Conservation (phyloP, 2,329 filamentous ascomycete species). For the Claviceps digitariae region DNA sequence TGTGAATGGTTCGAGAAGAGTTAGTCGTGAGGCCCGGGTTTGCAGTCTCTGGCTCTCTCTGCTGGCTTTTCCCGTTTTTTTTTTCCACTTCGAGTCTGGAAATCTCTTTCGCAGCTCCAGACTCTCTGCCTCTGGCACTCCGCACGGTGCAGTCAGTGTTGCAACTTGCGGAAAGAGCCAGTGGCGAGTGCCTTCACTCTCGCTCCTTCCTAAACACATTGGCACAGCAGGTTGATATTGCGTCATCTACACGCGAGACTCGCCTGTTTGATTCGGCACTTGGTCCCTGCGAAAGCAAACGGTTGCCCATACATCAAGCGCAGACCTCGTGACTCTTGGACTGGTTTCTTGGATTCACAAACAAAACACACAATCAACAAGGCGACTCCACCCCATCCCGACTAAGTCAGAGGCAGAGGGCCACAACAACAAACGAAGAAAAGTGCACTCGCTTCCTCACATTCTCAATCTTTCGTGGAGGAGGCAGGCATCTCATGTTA, state of each 20-base stretch:
- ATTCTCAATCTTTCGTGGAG: slow-evolving; percentile 1
- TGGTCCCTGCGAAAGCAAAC: not conserved
- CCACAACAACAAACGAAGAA: not conserved
- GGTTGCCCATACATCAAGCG: not conserved
- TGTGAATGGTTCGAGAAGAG: not conserved
- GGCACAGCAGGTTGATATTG: not conserved
- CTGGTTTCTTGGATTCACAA: slow-evolving; percentile 2
- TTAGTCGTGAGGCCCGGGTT: not conserved
- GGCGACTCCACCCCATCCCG: not conserved
- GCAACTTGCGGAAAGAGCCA: not conserved
- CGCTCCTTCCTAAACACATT: slow-evolving; percentile 1
- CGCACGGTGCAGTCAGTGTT: too few relatives aligned
- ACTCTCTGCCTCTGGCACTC: too few relatives aligned
- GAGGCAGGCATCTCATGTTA: not conserved
- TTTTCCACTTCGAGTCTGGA: not conserved
- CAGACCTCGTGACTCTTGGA: not conserved
- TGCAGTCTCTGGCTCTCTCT: not conserved
- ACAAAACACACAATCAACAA: not conserved
- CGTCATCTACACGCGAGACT: slow-evolving; percentile 3
- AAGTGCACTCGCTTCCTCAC: not conserved
- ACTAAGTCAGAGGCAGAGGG: not conserved
- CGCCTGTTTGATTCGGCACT: slow-evolving; percentile 1
- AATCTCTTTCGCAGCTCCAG: not conserved
- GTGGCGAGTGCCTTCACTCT: not conserved
- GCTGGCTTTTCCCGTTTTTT: not conserved